These are phyloP conservation scores for Colletotrichum salicis DNA, from an alignment of 2,329 filamentous ascomycete genomes.

Conservation along the genomic window DNA sequence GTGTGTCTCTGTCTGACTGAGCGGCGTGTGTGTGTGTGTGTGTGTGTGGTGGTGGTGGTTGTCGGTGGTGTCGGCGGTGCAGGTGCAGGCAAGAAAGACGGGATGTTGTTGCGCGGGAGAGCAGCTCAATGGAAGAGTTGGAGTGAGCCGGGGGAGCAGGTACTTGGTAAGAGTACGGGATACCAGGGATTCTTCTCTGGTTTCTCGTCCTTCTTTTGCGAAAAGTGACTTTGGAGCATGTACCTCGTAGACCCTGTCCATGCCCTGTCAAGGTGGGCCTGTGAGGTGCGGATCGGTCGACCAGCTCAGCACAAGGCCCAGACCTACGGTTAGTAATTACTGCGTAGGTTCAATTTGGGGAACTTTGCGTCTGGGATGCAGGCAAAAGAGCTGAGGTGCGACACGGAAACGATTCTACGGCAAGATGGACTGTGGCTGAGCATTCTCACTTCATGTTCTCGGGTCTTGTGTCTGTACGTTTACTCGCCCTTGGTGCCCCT, in stretches of 20 bases:
- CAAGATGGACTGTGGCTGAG: slow-evolving; percentile 10
- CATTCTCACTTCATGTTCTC: not conserved
- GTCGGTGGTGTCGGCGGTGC: slow-evolving; percentile 17
- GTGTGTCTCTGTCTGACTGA: slow-evolving; percentile 23
- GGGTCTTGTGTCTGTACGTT: not conserved
- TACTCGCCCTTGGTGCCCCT: not conserved
- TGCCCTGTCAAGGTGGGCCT: not conserved
- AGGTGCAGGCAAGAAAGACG: slow-evolving; percentile 17
- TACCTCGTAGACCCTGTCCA: slow-evolving; percentile 1
- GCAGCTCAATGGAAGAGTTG: not conserved
- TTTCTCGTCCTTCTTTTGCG: not conserved
- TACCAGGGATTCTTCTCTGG: not conserved
- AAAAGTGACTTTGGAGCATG: slow-evolving; percentile 5
- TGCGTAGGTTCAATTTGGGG: not conserved
- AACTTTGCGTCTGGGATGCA: not conserved
- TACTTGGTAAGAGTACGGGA: not conserved
- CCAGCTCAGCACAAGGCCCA: not conserved
- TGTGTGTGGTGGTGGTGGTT: slow-evolving; percentile 17
- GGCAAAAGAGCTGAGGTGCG: not conserved
- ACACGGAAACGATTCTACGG: not conserved
- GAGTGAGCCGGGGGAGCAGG: not conserved
- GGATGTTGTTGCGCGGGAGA: slow-evolving; percentile 18
- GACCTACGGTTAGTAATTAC: not conserved
- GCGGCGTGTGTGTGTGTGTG: not conserved
- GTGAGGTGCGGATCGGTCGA: slow-evolving; percentile 6